phyloP scores from a whole-genome alignment of 441 rosid species.

The Breynia disticha region DNA sequence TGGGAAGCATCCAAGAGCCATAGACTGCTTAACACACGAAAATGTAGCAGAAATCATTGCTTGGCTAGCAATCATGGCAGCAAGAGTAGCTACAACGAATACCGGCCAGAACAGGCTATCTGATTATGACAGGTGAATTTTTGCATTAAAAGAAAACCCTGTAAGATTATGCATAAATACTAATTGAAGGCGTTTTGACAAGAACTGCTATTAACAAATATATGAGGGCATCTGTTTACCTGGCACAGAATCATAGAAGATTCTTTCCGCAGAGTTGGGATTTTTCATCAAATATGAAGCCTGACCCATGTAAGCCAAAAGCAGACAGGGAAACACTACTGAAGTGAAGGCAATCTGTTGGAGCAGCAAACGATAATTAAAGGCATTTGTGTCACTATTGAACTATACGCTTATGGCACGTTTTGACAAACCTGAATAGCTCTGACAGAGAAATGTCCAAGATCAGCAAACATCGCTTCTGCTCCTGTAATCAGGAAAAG shows the following conservation, averaged over 20 bases:
- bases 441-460: slow-evolving; percentile 84
- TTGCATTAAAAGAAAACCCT: slow-evolving; percentile 10
- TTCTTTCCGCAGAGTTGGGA: slow-evolving; percentile 50
- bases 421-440: slow-evolving; percentile 59
- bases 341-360: slow-evolving; percentile 68
- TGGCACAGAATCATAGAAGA: slow-evolving; percentile 92
- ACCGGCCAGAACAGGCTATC: slow-evolving; percentile 85
- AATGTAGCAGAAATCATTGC: slow-evolving; percentile 99
- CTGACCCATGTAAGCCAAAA: slow-evolving; percentile 91
- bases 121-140: slow-evolving; percentile 26
- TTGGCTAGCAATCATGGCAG: slow-evolving; percentile 98
- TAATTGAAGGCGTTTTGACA: not conserved
- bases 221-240: slow-evolving; percentile 28
- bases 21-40: slow-evolving; percentile 88
- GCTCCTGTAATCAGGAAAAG: slow-evolving; percentile 44
- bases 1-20: slow-evolving; percentile 98
- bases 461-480: slow-evolving; percentile 98
- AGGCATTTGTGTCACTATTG: slow-evolving; percentile 6
- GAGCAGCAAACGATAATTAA: slow-evolving; percentile 9
- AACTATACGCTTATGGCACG: slow-evolving; percentile 5
- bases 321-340: slow-evolving; percentile 93
- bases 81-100: slow-evolving; percentile 66
- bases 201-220: slow-evolving; percentile 3
- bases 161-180: not conserved
- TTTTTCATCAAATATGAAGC: slow-evolving; percentile 70